These are phyloP conservation scores for Capsicum pubescens DNA, from an alignment of 257 asterid genomes.

Conservation along the genomic window DNA sequence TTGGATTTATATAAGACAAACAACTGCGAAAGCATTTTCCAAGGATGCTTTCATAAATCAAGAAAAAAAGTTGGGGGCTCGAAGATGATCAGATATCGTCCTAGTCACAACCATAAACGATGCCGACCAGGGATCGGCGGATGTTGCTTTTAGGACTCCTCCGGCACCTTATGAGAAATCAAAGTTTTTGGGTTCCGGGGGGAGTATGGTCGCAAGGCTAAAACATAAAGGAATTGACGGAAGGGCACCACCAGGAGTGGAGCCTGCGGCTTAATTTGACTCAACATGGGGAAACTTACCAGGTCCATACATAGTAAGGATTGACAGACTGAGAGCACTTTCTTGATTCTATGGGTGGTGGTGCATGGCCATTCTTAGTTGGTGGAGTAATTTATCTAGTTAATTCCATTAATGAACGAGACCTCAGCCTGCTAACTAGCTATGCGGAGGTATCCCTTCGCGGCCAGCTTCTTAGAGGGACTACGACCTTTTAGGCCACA, in stretches of 20 bases:
- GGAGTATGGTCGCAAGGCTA: conserved; percentile 66
- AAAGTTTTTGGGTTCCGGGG: conserved; percentile 10
- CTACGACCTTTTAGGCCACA: no score
- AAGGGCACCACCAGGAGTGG: conserved; percentile 37
- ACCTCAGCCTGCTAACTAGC: no score
- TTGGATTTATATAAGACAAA: no score
- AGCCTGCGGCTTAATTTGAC: not conserved
- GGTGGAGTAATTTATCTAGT: not conserved
- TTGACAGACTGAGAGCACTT: not conserved
- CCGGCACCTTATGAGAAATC: not conserved
- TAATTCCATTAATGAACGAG: no score
- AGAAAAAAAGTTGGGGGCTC: not conserved
- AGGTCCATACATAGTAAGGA: not conserved
- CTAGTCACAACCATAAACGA: conserved; percentile 31
- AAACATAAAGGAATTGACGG: conserved; percentile 51
- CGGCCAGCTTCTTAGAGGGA: no score
- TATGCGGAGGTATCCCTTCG: no score
- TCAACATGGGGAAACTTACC: not conserved
- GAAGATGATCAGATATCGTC: not conserved
- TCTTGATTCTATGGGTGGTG: not conserved
- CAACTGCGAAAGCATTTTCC: not conserved
- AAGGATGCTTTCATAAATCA: not conserved
- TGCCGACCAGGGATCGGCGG: conserved; percentile 57
- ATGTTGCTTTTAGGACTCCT: conserved; percentile 55
- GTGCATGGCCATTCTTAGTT: not conserved